Base-by-base conservation (phyloP, 257 asterid genomes). In the Penstemon davidsonii region DNA sequence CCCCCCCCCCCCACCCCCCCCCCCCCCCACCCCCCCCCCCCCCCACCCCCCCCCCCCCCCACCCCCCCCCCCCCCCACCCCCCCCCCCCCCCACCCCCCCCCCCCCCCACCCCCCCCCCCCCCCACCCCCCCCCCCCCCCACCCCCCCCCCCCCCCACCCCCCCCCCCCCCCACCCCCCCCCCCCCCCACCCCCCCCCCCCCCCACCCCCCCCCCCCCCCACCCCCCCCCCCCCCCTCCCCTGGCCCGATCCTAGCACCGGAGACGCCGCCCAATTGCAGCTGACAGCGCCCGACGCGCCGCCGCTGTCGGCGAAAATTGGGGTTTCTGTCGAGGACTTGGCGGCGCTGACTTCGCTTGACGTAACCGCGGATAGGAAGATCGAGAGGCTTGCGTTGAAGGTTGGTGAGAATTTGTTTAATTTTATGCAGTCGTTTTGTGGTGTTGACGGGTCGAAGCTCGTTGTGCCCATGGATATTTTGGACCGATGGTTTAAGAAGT, bases 401-500 rank as follows among this genome's bases (percentile, higher is more conserved):
- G 96, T 93, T 4, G 99, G 99, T 56, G 97, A 93, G 84, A 90
- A 90, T 74, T 64, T 93, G 81, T 93, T 93, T 80, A 90, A 93
- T 70, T 93, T 93, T 62, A 90, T 90, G 97, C 96, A 93, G 85
- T 90, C 99, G 12, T 88, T 93, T 71, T 90, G 99, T 60, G 97
- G 92, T 11, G 96, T 90, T 1, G 99, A 93, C 59, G 96, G 99
- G 25, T 84, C 91, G 68, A 90, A 82, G 84, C 86, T 93, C 44
- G 81, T 90, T 19, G 99, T 93, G 79, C 99, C 99, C 6, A 93
- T 82, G 89, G 99, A 93, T 84, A 88, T 93, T 52, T 52, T 93
- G 85, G 96, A 88, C 64, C 78, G 97, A 33, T 93, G 99, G 99
- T 93, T 93, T 73, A 90, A 88, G 97, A 93, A 88, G 86, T 88